A percentile compares a stretch with the other conserved stretches of the same genome.
phyloP scores from a whole-genome alignment of 2,329 filamentous ascomycete species.

The Tolypocladium sp. region DNA sequence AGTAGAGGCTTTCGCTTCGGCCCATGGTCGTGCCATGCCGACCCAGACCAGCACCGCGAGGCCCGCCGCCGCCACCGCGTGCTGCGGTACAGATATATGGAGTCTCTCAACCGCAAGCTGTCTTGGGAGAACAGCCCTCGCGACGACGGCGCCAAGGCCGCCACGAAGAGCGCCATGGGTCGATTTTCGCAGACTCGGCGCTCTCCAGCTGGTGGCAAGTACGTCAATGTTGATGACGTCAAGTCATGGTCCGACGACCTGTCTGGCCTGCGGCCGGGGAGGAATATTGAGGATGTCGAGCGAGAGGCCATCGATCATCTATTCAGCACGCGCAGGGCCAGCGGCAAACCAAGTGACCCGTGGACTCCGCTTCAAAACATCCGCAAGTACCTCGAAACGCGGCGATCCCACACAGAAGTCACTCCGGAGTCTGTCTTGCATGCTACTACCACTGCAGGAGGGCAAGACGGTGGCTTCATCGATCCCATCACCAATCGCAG shows the following conservation, averaged over 20 bases:
- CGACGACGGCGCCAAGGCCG: conserved; percentile 23
- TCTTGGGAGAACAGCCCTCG: conserved; percentile 34
- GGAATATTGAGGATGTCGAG: conserved; percentile 35
- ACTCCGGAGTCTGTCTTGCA: conserved; percentile 13
- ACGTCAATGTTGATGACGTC: conserved; percentile 23
- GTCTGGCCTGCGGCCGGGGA: conserved; percentile 26
- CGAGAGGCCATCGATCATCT: conserved; percentile 34
- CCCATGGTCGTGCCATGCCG: conserved; percentile 33
- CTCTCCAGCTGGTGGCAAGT: conserved; percentile 18
- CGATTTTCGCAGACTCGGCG: conserved; percentile 23
- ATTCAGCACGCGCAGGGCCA: conserved; percentile 21
- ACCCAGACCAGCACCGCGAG: conserved; percentile 31
- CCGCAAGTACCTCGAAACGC: conserved; percentile 20
- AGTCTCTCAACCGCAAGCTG: conserved; percentile 32
- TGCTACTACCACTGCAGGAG: conserved; percentile 12
- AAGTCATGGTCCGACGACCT: conserved; percentile 27
- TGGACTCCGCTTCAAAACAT: conserved; percentile 23
- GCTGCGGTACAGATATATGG: conserved; percentile 35
- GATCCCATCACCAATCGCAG: conserved; percentile 53
- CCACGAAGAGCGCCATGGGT: conserved; percentile 32
- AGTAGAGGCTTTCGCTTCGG: conserved; percentile 39
- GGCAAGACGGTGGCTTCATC: conserved; percentile 21
- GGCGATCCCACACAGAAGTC: conserved; percentile 8
- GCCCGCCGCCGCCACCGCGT: conserved; percentile 32
- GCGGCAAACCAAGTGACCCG: conserved; percentile 12